These are phyloP conservation scores for Trichoderma sp. DNA, from an alignment of 2,329 filamentous ascomycete genomes.

Conservation along the genomic window DNA sequence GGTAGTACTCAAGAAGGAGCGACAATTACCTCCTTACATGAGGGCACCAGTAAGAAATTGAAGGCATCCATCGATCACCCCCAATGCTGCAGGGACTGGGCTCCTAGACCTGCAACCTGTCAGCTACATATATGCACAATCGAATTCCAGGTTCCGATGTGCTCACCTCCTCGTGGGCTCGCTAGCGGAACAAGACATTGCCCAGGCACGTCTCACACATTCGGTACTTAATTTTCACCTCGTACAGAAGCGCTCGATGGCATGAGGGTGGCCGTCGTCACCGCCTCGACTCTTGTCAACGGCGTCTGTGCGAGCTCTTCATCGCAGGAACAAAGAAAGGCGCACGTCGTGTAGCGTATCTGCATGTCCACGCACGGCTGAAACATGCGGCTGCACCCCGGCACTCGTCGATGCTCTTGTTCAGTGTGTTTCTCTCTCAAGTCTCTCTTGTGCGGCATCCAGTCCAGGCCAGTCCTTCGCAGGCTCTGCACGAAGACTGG, in stretches of 20 bases:
- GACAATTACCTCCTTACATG: background rate
- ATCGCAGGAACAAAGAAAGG: constrained; percentile 13
- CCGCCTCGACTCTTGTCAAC: background rate
- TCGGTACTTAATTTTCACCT: background rate
- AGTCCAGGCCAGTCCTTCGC: background rate
- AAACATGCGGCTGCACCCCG: constrained; percentile 21
- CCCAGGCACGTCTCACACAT: background rate
- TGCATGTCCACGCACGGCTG: constrained; percentile 18
- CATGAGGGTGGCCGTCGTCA: background rate
- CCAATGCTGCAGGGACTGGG: background rate
- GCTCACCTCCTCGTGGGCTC: background rate
- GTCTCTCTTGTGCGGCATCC: background rate
- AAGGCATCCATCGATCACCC: background rate
- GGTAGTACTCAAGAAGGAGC: background rate
- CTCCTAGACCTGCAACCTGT: background rate
- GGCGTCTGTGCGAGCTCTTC: background rate
- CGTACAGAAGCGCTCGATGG: background rate
- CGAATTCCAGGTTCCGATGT: background rate
- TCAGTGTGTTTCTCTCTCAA: background rate
- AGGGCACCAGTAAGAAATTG: background rate
- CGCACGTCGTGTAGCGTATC: constrained; percentile 13
- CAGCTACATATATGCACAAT: background rate
- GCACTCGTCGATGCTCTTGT: constrained; percentile 13
- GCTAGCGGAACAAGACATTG: background rate
- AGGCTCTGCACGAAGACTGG: background rate